Percentiles rank a stretch among this genome's conserved stretches.
phyloP scores from a whole-genome alignment of 202 grass and related monocot genomes.

The Panicum virgatum region DNA sequence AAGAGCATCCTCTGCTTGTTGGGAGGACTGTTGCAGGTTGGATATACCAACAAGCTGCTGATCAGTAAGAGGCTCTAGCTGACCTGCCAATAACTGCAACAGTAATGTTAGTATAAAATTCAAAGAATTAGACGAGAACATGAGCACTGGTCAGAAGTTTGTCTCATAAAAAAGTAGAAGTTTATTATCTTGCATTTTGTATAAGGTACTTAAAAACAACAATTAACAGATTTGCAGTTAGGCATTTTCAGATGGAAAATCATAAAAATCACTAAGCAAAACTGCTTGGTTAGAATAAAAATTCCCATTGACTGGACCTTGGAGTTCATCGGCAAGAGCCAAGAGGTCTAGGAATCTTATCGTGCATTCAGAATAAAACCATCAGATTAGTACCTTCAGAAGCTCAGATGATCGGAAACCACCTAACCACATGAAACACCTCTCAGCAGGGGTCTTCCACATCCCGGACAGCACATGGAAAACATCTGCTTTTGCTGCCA shows the following conservation, averaged over 20 bases:
- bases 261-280: not conserved
- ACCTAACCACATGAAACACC: slow-evolving; percentile 93
- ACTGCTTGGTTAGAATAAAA: not conserved
- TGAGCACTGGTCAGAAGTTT: not conserved
- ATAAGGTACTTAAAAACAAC: not conserved
- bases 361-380: slow-evolving; percentile 16
- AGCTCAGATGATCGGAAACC: slow-evolving; percentile 86
- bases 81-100: slow-evolving; percentile 71
- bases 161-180: not conserved
- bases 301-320: too few relatives aligned
- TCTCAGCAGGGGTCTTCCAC: slow-evolving; percentile 92
- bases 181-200: not conserved
- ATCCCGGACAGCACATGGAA: slow-evolving; percentile 87
- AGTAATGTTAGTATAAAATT: slow-evolving; percentile 21
- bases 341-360: slow-evolving; percentile 11
- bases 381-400: slow-evolving; percentile 64
- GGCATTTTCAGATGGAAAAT: not conserved
- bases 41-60: slow-evolving; percentile 76
- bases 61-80: slow-evolving; percentile 82
- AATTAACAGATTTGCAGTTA: not conserved
- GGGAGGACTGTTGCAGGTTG: slow-evolving; percentile 87
- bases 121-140: slow-evolving; percentile 19
- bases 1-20: slow-evolving; percentile 91
- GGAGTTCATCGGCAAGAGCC: not conserved
- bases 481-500: slow-evolving; percentile 80